Conservation (phyloP, 495 filamentous ascomycete species). For the Neurospora sp. region DNA sequence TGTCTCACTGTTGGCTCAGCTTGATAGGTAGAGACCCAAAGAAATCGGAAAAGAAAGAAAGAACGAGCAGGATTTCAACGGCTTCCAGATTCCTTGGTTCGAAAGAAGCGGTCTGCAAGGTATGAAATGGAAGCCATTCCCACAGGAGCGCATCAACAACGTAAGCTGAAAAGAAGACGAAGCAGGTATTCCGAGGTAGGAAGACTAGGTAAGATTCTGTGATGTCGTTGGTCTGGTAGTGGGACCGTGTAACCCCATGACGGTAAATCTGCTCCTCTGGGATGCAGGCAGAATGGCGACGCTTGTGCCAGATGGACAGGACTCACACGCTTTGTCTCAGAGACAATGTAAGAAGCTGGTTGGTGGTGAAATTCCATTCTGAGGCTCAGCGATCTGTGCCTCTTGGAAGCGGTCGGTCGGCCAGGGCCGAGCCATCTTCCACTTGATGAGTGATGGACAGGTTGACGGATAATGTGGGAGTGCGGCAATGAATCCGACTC, state of each 20-base stretch:
- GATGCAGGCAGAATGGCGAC: neutral
- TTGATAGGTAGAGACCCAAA: neutral
- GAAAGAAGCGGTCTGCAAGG: neutral
- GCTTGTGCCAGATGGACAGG: neutral
- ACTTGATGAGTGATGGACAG: neutral
- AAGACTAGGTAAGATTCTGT: neutral
- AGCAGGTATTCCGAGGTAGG: neutral
- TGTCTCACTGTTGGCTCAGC: neutral
- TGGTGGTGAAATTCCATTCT: neutral
- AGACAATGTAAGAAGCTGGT: neutral
- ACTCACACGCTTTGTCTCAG: neutral
- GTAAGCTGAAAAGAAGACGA: neutral
- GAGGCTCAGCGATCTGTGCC: neutral
- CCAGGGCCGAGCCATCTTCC: neutral
- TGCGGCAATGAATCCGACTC: neutral
- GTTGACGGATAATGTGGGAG: neutral
- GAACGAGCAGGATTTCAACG: neutral
- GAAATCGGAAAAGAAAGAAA: neutral
- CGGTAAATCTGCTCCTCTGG: neutral
- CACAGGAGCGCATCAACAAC: neutral
- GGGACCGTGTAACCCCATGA: neutral
- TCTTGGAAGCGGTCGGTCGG: neutral
- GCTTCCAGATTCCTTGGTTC: neutral
- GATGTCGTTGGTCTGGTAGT: neutral
- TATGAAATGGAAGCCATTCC: neutral